Base-by-base conservation (phyloP, 805 yeast genomes). In the Isabelozyma rhagii region DNA sequence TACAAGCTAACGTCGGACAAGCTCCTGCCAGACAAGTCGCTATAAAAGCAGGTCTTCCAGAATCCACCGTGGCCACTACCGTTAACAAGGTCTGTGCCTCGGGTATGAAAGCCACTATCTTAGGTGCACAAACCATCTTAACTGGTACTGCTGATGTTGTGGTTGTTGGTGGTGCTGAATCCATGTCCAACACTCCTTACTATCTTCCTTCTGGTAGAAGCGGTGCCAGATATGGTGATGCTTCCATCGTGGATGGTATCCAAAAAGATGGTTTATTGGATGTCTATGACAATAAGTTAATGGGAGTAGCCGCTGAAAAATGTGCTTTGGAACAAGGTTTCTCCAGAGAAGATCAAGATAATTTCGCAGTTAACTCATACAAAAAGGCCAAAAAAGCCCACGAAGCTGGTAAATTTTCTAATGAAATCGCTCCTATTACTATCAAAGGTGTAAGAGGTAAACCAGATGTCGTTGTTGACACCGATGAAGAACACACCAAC, bases 1-100 rank as follows among this genome's bases (percentile, higher is more conserved):
- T 90, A 63, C 89, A 88, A 63, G 98, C 97, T 55, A 89, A 89
- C 62, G 85, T 89, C 52, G 98, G 99, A 54, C 99, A 93, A 75
- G 91, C 93, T 51, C 98, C 99, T 42, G 99, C 99, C 36, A 86
- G 98, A 74, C 99, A 93, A 75, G 98, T 93, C 50, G 97, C 97
- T 13, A 64, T 93, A 57, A 86, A 84, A 63, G 87, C 98, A 15
- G 98, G 98, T 13, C 79, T 94, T 47, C 83, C 89, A 46, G 83
- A 86, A 56, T 75, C 82, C 53, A 84, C 89, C 48, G 87, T 90
- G 44, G 96, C 97, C 51, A 82, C 97, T 48, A 87, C 97, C 39
- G 80, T 93, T 58, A 94, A 94, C 82, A 93, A 93, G 77, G 98
- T 94, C 50, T 94, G 99, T 77, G 96, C 99, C 41, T 88, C 97